Base-by-base conservation (phyloP, 2,329 filamentous ascomycete genomes). In the Fusarium nelsonii region DNA sequence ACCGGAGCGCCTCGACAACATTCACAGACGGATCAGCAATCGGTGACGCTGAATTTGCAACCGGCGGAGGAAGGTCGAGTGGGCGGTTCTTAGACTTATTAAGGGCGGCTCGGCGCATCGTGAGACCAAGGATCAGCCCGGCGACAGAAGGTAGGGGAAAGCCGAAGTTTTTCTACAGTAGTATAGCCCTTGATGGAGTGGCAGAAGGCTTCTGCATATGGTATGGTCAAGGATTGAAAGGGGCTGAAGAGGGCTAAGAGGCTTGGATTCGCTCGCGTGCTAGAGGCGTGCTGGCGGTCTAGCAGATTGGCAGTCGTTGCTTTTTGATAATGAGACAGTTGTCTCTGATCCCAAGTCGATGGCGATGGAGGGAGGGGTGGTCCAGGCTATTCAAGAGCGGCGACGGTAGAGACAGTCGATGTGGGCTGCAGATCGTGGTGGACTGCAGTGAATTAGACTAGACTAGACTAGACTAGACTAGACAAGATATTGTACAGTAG, bases 251-350 rank as follows among this genome's bases (percentile, higher is more conserved):
- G 59, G 39, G 44, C 61, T 55, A 32, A 60, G 32, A 54, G 56
- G 34, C 51, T 50, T 61, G 51, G 32, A 49, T 46, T 69, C 63
- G 62, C 56, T 70, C 56, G 67, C 64, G 62, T 65, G 67, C 52
- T 64, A 60, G 69, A 55, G 34, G 49, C 58, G 58, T 48, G 52
- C 44, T 65, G 63, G 67, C 52, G 57, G 67, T 68, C 57, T 61
- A 64, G 67, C 40, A 68, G 49, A 43, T 57, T 61, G 54, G 43
- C 50, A 48, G 53, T 63, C 39, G 44, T 67, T 73, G 72, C 64
- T 70, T 72, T 73, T 73, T 62, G 51, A 51, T 59, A 50, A 48
- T 68, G 62, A 74, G 63, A 74, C 72, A 75, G 58, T 56, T 69
- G 66, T 68, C 63, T 70, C 67, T 69, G 58, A 64, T 65, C 55